phyloP scores from a whole-genome alignment of 768 basidiomycete species.

The Pleurotus citrinopileatus region DNA sequence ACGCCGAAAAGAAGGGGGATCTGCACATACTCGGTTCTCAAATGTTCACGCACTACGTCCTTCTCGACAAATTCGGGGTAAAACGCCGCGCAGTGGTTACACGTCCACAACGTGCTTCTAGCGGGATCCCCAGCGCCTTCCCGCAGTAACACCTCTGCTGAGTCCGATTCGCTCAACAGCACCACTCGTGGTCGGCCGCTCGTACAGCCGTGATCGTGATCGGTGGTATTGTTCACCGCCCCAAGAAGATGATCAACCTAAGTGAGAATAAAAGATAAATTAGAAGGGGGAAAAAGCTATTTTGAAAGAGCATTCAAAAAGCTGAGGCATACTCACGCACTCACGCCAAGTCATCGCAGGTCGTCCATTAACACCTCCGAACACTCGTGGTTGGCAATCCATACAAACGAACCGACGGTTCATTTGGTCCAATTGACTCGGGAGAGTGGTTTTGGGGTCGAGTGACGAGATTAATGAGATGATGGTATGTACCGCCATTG shows the following conservation, averaged over 20 bases:
- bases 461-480: neutral
- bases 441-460: neutral
- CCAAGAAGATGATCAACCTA: neutral
- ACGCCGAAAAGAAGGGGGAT: neutral
- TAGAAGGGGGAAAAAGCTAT: neutral
- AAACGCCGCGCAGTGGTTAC: neutral
- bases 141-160: neutral
- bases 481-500: neutral
- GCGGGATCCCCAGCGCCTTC: neutral
- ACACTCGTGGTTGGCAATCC: neutral
- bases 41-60: neutral
- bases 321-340: neutral
- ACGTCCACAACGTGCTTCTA: neutral
- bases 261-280: no score
- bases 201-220: neutral
- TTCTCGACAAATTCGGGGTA: neutral
- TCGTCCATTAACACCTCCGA: neutral
- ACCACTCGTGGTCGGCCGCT: neutral
- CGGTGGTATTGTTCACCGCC: neutral
- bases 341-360: constrained; percentile 5
- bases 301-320: neutral
- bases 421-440: neutral
- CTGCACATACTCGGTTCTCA: neutral
- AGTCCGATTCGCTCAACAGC: neutral
- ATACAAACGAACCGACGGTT: neutral